Conservation (phyloP, 2,329 filamentous ascomycete species). For the Alternaria hordeiaustralica region DNA sequence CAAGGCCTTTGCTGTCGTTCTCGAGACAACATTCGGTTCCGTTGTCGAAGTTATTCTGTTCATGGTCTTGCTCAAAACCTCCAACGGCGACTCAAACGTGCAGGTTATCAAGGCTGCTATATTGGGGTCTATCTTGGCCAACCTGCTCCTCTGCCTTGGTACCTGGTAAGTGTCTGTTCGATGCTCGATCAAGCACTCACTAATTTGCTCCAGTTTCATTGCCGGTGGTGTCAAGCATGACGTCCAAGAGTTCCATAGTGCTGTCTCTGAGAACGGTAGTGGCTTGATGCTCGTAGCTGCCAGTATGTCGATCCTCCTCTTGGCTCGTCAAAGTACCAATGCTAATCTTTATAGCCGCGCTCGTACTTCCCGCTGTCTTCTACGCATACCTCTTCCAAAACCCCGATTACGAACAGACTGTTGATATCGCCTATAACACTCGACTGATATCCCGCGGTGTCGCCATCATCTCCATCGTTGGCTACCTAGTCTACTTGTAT, state of each 20-base stretch:
- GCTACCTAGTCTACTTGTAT: constrained; percentile 66
- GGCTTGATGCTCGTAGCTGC: constrained; percentile 79
- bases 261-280: constrained; percentile 79
- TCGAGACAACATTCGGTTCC: constrained; percentile 69
- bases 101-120: constrained; percentile 85
- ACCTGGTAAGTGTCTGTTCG: constrained; percentile 56
- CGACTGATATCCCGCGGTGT: constrained; percentile 74
- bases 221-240: constrained; percentile 73
- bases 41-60: constrained; percentile 85
- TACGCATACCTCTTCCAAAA: constrained; percentile 52
- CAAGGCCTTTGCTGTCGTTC: constrained; percentile 70
- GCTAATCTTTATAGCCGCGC: constrained; percentile 48
- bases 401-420: constrained; percentile 34
- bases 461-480: constrained; percentile 72
- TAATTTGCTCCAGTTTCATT: constrained; percentile 62
- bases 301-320: constrained; percentile 49
- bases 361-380: constrained; percentile 60
- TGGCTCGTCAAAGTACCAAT: constrained; percentile 15
- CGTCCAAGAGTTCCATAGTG: constrained; percentile 74
- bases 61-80: constrained; percentile 71
- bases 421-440: constrained; percentile 62
- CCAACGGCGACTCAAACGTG: constrained; percentile 50
- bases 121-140: constrained; percentile 81
- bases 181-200: neutral
- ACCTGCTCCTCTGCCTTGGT: constrained; percentile 79